A percentile compares a stretch with the other conserved stretches of the same genome.
Evolutionary conservation across 2,329 filamentous ascomycete species (phyloP).

Genomic region (Trichophyton verrucosum): DNA sequence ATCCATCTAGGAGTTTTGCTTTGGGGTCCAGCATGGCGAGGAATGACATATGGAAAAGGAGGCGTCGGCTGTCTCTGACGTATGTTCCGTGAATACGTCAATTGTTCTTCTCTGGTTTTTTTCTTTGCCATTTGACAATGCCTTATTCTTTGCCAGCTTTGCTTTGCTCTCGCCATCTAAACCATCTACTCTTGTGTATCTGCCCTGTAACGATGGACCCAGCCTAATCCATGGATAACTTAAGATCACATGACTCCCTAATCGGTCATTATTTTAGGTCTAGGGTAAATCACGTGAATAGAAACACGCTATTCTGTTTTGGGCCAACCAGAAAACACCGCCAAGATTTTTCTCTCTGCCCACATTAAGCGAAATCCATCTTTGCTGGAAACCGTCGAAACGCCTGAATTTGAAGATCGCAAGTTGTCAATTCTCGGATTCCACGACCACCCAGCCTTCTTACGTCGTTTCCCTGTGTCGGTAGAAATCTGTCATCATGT

Average conservation of each 20-base stretch:
- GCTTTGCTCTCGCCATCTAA: neutral
- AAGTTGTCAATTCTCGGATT: slow-evolving; percentile 4
- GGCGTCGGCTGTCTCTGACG: slow-evolving; percentile 4
- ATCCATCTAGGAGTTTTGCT: slow-evolving; percentile 5
- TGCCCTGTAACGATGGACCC: too few species aligned
- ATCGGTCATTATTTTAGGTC: slow-evolving; percentile 17
- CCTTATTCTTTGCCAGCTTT: neutral
- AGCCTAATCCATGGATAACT: neutral
- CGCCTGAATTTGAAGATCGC: slow-evolving; percentile 4
- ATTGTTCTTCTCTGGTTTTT: neutral
- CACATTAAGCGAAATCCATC: slow-evolving; percentile 34
- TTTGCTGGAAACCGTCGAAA: slow-evolving; percentile 3
- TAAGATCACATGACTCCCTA: neutral
- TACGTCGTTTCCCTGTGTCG: slow-evolving; percentile 24
- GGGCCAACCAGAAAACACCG: slow-evolving; percentile 20
- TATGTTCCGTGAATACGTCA: neutral
- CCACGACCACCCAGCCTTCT: slow-evolving; percentile 18
- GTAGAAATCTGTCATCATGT: slow-evolving; percentile 37
- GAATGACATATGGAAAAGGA: slow-evolving; percentile 4
- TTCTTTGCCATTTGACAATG: neutral
- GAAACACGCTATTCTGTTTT: neutral
- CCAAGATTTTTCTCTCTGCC: slow-evolving; percentile 33
- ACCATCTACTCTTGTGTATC: too few species aligned
- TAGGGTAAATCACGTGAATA: slow-evolving; percentile 25
- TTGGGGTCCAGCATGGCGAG: slow-evolving; percentile 10